A percentile compares a stretch with the other conserved stretches of the same genome.
Conservation (phyloP, 257 asterid genomes). For the Pogostemon cablin region DNA sequence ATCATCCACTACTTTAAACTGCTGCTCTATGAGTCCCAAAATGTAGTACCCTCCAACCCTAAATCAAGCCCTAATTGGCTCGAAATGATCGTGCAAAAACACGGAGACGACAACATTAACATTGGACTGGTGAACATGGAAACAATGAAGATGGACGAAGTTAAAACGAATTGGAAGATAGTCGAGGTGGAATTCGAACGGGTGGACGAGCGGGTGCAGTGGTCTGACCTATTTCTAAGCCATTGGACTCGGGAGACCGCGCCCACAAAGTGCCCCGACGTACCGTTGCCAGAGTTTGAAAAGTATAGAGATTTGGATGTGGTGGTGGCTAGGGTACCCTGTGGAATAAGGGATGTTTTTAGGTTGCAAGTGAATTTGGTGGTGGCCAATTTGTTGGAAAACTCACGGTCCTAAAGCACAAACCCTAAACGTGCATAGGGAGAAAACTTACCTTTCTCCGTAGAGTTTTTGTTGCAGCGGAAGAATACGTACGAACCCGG, state of each 20-base stretch:
- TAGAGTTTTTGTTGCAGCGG: too few species aligned
- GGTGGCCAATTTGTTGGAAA: constrained; percentile 71
- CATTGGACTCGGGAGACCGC: constrained; percentile 51
- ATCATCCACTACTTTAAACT: constrained; percentile 10
- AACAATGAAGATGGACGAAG: not conserved
- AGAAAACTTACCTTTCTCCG: too few species aligned
- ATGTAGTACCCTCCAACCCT: not conserved
- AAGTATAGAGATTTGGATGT: constrained; percentile 53
- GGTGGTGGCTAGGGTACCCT: constrained; percentile 59
- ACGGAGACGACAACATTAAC: not conserved
- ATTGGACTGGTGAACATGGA: not conserved
- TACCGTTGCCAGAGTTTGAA: constrained; percentile 60
- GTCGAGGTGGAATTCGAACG: constrained; percentile 42
- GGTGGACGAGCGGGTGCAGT: constrained; percentile 37
- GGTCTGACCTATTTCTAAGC: constrained; percentile 61
- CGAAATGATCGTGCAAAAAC: not conserved
- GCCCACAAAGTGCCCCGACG: constrained; percentile 47
- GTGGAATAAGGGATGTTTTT: constrained; percentile 54
- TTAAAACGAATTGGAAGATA: constrained; percentile 8
- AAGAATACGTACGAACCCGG: too few species aligned
- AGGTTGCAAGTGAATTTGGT: constrained; percentile 36
- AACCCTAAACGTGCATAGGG: too few species aligned
- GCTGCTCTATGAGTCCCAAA: not conserved
- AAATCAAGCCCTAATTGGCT: not conserved
- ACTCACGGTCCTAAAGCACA: too few species aligned